Evolutionary conservation across 2,329 filamentous ascomycete genomes (phyloP), one percentile per base, ranked within the genome.

Genomic region (Neonectria ditissima): DNA sequence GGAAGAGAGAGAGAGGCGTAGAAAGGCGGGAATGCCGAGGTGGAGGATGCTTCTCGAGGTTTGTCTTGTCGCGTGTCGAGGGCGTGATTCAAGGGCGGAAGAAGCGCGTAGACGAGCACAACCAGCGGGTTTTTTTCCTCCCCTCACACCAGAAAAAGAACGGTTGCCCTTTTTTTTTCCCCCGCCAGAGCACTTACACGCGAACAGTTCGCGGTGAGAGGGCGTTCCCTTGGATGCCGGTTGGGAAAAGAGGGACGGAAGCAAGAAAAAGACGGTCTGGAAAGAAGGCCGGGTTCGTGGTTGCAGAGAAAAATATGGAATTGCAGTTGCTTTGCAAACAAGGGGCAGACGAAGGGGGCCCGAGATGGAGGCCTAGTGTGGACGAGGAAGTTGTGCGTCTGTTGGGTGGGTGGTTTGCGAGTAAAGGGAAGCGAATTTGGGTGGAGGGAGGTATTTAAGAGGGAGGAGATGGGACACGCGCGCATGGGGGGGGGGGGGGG

Each of bases 361-460:
- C 48, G 26, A 65, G 45, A 62, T n/a, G 13, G 55, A 47, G 55
- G 39, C 59, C 58, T 43, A 45, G 59, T 20, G 22, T 62, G 20
- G 32, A 32, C 8, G 41, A 34, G 18, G 18, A 41, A 51, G 28
- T 55, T 52, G 51, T 30, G 30, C n/a, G 48, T 37, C n/a, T n/a
- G n/a, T n/a, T n/a, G n/a, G 57, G 18, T 30, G 39, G 54, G 30
- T 39, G 47, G 7, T n/a, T 54, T 32, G 55, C 30, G 45, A 30
- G 18, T n/a, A 41, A n/a, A n/a, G 37, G 48, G 58, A 53, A 34
- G 30, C n/a, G n/a, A n/a, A n/a, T 18, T 13, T 32, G 58, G 48
- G 55, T 41, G 51, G 47, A 52, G 59, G 59, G 59, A 52, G 62
- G 52, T 62, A 65, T 65, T 65, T 65, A 65, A 64, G 54, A 51